Evolutionary conservation across 2,329 filamentous ascomycete species (phyloP), one percentile per base, ranked within the genome.

Genomic region (Ciborinia camelliae): DNA sequence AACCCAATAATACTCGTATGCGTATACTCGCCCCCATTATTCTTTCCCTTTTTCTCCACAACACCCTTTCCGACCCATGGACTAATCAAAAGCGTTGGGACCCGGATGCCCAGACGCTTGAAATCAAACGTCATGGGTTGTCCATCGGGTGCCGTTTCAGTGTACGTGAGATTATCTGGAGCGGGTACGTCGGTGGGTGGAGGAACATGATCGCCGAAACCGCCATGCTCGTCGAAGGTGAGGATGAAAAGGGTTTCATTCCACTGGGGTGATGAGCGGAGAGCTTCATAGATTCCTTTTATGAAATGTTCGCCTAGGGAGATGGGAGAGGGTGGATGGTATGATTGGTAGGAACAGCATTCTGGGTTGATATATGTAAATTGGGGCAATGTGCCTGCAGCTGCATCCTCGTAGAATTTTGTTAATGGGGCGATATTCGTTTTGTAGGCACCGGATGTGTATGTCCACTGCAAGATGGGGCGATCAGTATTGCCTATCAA

Each of bases 331-430:
- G 77, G 75, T 0, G 79, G 79, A 64, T 81, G 79, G 73, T 79
- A 79, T 18, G 79, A 81, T 66, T 76, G 83, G 67, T 80, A 80
- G 20, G 75, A 76, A 69, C 82, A 82, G 75, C 82, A 81, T 66
- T 80, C 79, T 4, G 81, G 79, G 69, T 81, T 85, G 73, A 81
- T 76, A 71, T 81, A 82, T 68, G 77, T 79, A 63, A 81, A 79
- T 48, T 75, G 73, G 6, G 79, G 77, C 1, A 82, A 74, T 0
- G 72, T 75, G n/a, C 80, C 80, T 6, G 75, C 75, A 9, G 74
- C 69, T 5, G 80, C 80, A 68, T 81, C 80, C 4, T 68, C 67
- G 70, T 78, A 81, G 69, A 82, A 82, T 47, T 78, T 71, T 23
- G 76, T 72, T 4, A 81, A 68, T 1, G 76, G 73, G 23, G 75